Evolutionary conservation across 208 protist species (phyloP).

Genomic region (Cochliopodium minus): DNA sequence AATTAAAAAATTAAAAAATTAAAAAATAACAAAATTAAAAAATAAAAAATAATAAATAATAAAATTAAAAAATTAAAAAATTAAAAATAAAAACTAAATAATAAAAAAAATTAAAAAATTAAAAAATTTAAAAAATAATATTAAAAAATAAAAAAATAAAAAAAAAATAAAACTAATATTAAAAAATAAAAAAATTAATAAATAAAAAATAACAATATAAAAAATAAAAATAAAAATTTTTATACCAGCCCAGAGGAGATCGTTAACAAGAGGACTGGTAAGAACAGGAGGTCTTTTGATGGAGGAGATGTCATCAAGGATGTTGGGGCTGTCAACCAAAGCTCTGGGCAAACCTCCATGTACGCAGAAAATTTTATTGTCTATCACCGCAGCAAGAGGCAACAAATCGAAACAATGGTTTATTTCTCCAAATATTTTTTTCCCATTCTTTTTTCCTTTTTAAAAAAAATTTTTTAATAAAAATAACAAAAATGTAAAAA

Average conservation of each 20-base stretch:
- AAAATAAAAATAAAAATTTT: no score
- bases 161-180: conserved; percentile 52
- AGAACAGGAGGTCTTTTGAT: no score
- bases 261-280: no score
- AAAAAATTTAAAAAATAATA: conserved; percentile 50
- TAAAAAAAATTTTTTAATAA: no score
- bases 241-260: no score
- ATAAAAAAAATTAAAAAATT: conserved; percentile 50
- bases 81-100: conserved; percentile 58
- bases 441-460: conserved; percentile 42
- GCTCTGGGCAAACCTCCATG: conserved; percentile 72
- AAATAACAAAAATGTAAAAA: no score
- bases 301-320: no score
- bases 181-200: conserved; percentile 44
- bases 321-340: no score
- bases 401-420: conserved; percentile 57
- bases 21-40: conserved; percentile 57
- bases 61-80: conserved; percentile 64
- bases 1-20: conserved; percentile 50
- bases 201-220: no score
- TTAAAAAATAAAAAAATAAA: conserved; percentile 48
- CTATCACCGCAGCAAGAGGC: conserved; percentile 67
- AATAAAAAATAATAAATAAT: conserved; percentile 51
- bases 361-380: conserved; percentile 70
- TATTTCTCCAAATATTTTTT: conserved; percentile 58